phyloP scores from a whole-genome alignment of 306 rosid species.

The Cucumis melo region DNA sequence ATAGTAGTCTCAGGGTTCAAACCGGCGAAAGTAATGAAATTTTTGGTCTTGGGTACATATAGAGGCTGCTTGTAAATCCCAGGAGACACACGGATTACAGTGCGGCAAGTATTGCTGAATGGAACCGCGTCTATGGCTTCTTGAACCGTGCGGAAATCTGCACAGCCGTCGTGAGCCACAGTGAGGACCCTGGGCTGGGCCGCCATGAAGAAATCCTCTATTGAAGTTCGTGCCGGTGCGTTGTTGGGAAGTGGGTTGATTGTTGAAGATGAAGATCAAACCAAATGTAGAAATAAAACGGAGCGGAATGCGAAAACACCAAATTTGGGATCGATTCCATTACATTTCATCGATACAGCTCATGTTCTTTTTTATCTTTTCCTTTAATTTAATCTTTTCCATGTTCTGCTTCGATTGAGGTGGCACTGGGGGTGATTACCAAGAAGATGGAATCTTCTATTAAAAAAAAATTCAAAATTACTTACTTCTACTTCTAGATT shows the following conservation, averaged over 20 bases:
- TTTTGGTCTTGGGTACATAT: conserved; percentile 77
- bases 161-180: conserved; percentile 63
- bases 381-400: neutral
- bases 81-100: conserved; percentile 53
- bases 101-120: conserved; percentile 52
- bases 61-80: conserved; percentile 72
- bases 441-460: neutral
- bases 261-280: neutral
- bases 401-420: neutral
- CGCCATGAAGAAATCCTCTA: conserved; percentile 26
- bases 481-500: no score
- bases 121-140: conserved; percentile 82
- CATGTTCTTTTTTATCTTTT: no score
- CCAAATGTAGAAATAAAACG: neutral
- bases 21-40: conserved; percentile 58
- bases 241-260: neutral
- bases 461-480: neutral
- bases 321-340: neutral
- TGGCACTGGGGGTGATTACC: neutral
- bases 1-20: conserved; percentile 45
- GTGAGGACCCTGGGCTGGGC: conserved; percentile 30
- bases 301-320: neutral
- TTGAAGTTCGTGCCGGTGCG: neutral
- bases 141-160: conserved; percentile 57
- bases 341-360: neutral